Percentiles rank a stretch among this genome's conserved stretches.
phyloP scores from a whole-genome alignment of 2,329 filamentous ascomycete genomes.

The Colletotrichum navitas region DNA sequence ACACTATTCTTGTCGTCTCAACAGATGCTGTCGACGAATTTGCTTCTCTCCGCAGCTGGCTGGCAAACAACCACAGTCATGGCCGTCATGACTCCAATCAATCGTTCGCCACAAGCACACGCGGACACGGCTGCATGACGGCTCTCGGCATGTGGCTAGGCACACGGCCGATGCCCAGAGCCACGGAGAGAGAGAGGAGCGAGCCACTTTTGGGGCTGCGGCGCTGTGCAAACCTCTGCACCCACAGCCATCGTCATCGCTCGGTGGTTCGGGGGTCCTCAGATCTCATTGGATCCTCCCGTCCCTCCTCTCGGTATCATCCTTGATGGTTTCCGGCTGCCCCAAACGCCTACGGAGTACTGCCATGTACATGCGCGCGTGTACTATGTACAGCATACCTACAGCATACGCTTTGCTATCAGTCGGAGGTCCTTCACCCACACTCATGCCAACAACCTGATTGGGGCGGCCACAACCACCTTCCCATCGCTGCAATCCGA shows the following conservation, averaged over 20 bases:
- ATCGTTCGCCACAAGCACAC: slow-evolving; percentile 20
- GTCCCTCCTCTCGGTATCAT: slow-evolving; percentile 27
- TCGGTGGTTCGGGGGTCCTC: slow-evolving; percentile 8
- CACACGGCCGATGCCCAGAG: not conserved
- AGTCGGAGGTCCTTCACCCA: not conserved
- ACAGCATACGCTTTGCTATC: slow-evolving; percentile 5
- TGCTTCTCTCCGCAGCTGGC: slow-evolving; percentile 16
- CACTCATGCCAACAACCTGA: not conserved
- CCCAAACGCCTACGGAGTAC: not conserved
- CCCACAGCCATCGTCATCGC: slow-evolving; percentile 25
- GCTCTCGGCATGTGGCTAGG: slow-evolving; percentile 6
- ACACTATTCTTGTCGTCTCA: slow-evolving; percentile 28
- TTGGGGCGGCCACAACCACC: not conserved
- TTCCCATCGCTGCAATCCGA: not conserved
- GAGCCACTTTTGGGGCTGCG: slow-evolving; percentile 4
- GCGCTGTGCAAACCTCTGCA: slow-evolving; percentile 16
- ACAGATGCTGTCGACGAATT: slow-evolving; percentile 20
- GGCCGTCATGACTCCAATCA: slow-evolving; percentile 14
- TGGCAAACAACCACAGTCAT: slow-evolving; percentile 20
- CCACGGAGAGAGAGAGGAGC: slow-evolving; percentile 12
- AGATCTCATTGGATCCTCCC: slow-evolving; percentile 27
- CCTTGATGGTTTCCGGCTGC: slow-evolving; percentile 18
- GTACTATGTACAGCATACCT: not conserved
- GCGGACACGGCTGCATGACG: slow-evolving; percentile 15
- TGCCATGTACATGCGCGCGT: too few relatives aligned